Percentiles rank a stretch among this genome's conserved stretches.
Conservation (phyloP, 2,329 filamentous ascomycete species). For the Microascus cirrosus region DNA sequence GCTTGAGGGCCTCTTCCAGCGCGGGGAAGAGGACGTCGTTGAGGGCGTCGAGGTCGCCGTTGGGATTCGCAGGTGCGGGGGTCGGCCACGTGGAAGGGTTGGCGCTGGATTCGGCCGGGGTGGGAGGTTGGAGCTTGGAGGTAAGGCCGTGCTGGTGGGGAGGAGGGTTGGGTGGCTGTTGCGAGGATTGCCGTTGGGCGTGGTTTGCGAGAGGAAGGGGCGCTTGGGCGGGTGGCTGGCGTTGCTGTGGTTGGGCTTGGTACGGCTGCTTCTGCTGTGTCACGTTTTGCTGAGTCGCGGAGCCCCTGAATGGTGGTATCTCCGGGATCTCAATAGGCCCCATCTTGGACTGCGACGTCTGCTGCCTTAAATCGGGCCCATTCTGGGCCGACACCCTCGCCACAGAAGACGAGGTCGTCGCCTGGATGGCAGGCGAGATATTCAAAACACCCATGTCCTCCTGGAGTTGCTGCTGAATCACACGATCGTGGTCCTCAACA, state of each 20-base stretch:
- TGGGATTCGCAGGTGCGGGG: slow-evolving; percentile 43
- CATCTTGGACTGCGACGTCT: slow-evolving; percentile 25
- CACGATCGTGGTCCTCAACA: slow-evolving; percentile 47
- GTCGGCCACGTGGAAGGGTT: slow-evolving; percentile 42
- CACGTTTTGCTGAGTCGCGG: slow-evolving; percentile 13
- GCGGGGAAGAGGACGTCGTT: slow-evolving; percentile 89
- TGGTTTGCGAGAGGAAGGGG: neutral
- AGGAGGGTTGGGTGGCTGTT: slow-evolving; percentile 6
- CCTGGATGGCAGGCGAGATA: slow-evolving; percentile 26
- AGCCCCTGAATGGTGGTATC: slow-evolving; percentile 42
- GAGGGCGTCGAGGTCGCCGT: slow-evolving; percentile 71
- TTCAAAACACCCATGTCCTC: slow-evolving; percentile 49
- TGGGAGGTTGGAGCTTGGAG: slow-evolving; percentile 19
- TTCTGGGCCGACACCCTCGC: slow-evolving; percentile 21
- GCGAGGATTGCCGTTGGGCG: neutral
- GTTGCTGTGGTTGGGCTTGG: slow-evolving; percentile 10
- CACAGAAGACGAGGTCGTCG: slow-evolving; percentile 9
- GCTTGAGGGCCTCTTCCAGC: slow-evolving; percentile 78
- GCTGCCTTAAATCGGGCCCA: slow-evolving; percentile 13
- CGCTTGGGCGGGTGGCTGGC: slow-evolving; percentile 8
- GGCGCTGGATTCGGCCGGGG: slow-evolving; percentile 15
- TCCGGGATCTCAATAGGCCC: slow-evolving; percentile 35
- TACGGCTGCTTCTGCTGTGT: neutral
- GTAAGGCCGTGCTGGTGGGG: slow-evolving; percentile 11
- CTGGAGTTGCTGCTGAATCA: slow-evolving; percentile 51